Evolutionary conservation across 768 basidiomycete genomes (phyloP).

Genomic region (Leccinum rimulosum): DNA sequence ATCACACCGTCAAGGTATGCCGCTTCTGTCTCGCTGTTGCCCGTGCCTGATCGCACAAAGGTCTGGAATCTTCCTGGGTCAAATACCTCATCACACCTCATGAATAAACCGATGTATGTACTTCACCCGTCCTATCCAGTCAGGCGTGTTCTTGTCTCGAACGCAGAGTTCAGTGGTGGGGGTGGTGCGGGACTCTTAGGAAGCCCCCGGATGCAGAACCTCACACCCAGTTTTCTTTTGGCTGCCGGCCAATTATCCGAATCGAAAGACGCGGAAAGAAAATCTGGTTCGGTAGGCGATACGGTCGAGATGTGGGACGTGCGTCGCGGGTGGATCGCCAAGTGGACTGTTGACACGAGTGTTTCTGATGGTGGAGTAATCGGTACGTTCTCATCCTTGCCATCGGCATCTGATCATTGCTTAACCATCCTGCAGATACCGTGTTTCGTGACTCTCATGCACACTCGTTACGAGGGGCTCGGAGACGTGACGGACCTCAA

Average conservation of each 20-base stretch:
- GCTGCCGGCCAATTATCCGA: conserved; percentile 10
- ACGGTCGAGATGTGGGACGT: conserved; percentile 87
- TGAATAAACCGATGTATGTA: conserved; percentile 63
- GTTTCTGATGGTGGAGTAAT: conserved; percentile 70
- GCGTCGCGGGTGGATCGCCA: conserved; percentile 74
- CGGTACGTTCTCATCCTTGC: conserved; percentile 45
- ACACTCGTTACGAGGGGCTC: too few relatives aligned
- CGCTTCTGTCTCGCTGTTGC: neutral
- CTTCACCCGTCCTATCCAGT: conserved; percentile 76
- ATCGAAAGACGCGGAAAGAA: conserved; percentile 17
- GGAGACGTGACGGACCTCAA: too few relatives aligned
- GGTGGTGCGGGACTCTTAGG: conserved; percentile 20
- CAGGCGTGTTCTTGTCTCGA: conserved; percentile 66
- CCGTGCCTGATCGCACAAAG: conserved; percentile 32
- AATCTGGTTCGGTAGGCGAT: conserved; percentile 39
- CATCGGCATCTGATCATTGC: neutral
- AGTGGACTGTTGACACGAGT: conserved; percentile 71
- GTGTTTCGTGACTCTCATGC: conserved; percentile 68
- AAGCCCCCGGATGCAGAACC: conserved; percentile 28
- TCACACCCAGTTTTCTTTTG: conserved; percentile 21
- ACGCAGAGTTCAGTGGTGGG: conserved; percentile 48
- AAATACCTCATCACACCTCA: conserved; percentile 48
- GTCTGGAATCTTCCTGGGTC: conserved; percentile 63
- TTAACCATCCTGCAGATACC: conserved; percentile 46
- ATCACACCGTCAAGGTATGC: conserved; percentile 71